Evolutionary conservation across 371 early-diverging fungal species (phyloP), one percentile per base, ranked within the genome.

Genomic region (Capillidium rhysosporum): DNA sequence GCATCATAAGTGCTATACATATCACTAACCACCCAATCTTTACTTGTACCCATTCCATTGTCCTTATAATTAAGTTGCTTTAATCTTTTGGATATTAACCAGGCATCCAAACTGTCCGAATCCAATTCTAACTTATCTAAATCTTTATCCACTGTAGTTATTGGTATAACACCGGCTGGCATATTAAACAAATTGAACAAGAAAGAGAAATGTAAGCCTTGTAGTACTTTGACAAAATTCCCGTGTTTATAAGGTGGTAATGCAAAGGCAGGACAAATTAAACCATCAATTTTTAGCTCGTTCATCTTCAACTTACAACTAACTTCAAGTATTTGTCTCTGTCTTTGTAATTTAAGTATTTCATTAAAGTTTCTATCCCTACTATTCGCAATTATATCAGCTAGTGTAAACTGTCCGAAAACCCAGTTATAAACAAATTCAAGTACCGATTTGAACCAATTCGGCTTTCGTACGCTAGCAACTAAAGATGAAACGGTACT

Each of bases 121-220:
- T 47, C 29, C 14, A 7, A 10, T 4, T 47, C 21, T 21, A 47
- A 21, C 48, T n/a, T 3, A 24, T 54, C 55, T 7, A 44, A 9
- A 29, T 54, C 34, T 2, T 2, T 12, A 44, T 44, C 29, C 5
- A 54, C 55, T 23, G 16, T 26, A 44, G 45, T 54, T 3, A 44
- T 45, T n/a, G 55, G 55, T n/a, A 54, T 16, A n/a, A 24, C 43
- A 18, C 55, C 55, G 18, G 55, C 20, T 28, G 55, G n/a, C 14
- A 44, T 20, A 44, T 26, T 30, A 8, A 54, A 28, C 1, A 54
- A 5, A 46, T 54, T 54, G 20, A 16, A 18, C 7, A 54, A n/a
- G 2, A 43, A 14, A 5, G 55, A 44, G 18, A 41, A 54, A 28
- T 30, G 2, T 4, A 8, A 14, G 5, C 30, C 31, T 2, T 12